A percentile compares a stretch with the other conserved stretches of the same genome.
phyloP scores from a whole-genome alignment of 257 asterid species.

The Nemophila menziesii region DNA sequence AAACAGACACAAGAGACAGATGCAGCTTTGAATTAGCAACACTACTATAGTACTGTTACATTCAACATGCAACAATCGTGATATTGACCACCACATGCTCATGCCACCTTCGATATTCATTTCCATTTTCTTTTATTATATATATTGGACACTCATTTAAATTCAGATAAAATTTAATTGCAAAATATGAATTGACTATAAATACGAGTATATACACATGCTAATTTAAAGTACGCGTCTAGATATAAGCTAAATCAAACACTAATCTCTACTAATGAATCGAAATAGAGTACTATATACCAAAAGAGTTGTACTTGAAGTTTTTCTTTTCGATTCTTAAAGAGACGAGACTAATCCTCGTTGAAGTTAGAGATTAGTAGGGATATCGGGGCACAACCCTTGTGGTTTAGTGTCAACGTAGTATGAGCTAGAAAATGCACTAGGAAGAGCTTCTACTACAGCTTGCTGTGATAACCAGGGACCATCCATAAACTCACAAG shows the following conservation, averaged over 20 bases:
- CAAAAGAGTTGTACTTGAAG: too few relatives aligned
- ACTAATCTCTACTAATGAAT: too few relatives aligned
- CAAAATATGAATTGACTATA: too few relatives aligned
- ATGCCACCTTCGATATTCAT: background rate
- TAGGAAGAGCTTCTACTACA: slow-evolving; percentile 1
- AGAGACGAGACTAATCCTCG: too few relatives aligned
- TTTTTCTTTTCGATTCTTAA: too few relatives aligned
- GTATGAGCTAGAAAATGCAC: background rate
- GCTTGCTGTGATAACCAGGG: background rate
- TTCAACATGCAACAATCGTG: slow-evolving; percentile 9
- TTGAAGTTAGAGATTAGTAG: too few relatives aligned
- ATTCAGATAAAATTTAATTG: background rate
- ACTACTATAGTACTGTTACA: background rate
- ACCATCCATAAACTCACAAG: background rate
- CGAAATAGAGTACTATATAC: background rate
- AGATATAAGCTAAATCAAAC: background rate
- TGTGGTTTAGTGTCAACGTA: background rate
- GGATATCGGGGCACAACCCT: background rate
- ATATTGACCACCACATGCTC: slow-evolving; percentile 7
- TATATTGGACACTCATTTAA: background rate
- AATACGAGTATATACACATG: too few relatives aligned
- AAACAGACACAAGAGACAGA: background rate
- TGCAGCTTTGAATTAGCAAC: background rate
- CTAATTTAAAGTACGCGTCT: too few relatives aligned
- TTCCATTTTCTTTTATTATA: background rate